These are phyloP conservation scores for Gnetum montanum DNA, from an alignment of 75 land plant genomes.

Conservation along the genomic window DNA sequence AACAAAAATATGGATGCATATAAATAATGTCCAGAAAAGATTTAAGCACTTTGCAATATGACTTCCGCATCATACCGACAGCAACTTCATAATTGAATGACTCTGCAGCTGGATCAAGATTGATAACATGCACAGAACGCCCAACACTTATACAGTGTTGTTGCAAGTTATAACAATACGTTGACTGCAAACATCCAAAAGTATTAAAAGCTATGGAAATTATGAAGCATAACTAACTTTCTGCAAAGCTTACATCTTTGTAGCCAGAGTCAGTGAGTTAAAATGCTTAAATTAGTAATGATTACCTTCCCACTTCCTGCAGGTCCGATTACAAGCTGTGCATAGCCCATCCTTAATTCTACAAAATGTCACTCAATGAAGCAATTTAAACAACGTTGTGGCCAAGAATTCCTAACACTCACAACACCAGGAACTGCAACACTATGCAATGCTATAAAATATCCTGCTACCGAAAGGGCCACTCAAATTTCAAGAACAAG, in stretches of 20 bases:
- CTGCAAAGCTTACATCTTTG: neutral
- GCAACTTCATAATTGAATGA: constrained; percentile 87
- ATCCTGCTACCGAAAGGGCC: too few relatives aligned
- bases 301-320: constrained; percentile 97
- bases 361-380: too few relatives aligned
- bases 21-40: too few relatives aligned
- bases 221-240: neutral
- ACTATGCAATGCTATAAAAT: too few relatives aligned
- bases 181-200: constrained; percentile 54
- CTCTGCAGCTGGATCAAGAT: constrained; percentile 96
- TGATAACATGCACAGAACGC: constrained; percentile 74
- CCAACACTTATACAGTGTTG: constrained; percentile 74
- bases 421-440: too few relatives aligned
- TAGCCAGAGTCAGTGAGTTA: neutral
- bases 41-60: neutral
- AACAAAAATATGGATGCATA: too few relatives aligned
- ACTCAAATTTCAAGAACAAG: too few relatives aligned
- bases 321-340: constrained; percentile 97
- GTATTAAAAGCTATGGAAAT: neutral
- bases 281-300: too few relatives aligned
- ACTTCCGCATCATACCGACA: constrained; percentile 45
- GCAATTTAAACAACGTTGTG: too few relatives aligned
- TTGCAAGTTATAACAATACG: constrained; percentile 77
- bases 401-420: too few relatives aligned
- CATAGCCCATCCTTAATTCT: constrained; percentile 74